Conservation (phyloP, 192 early-diverging fungal species). For the Coemansia sp. region DNA sequence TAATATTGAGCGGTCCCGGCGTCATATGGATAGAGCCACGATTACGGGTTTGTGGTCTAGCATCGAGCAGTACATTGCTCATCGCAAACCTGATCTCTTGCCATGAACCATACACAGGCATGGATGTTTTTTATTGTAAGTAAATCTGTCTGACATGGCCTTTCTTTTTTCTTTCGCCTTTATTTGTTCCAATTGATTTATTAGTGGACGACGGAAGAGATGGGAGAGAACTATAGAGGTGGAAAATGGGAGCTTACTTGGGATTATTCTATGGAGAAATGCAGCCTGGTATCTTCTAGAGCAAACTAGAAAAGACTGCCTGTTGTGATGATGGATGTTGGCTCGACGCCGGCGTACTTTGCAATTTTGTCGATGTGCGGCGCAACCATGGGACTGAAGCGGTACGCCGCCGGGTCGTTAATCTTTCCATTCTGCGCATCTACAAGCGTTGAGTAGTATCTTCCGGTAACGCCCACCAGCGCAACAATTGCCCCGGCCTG, state of each 20-base stretch:
- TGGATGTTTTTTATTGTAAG: too few species aligned
- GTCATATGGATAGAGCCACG: slow-evolving; percentile 50
- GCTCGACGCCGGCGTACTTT: slow-evolving; percentile 12
- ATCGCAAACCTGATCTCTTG: slow-evolving; percentile 42
- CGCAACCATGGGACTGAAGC: slow-evolving; percentile 35
- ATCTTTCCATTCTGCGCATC: slow-evolving; percentile 18
- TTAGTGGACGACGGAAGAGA: too few species aligned
- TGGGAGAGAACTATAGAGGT: too few species aligned
- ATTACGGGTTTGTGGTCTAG: slow-evolving; percentile 42
- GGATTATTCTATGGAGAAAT: too few species aligned
- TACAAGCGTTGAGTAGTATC: slow-evolving; percentile 36
- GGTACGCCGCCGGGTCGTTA: slow-evolving; percentile 40
- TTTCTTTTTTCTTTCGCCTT: too few species aligned
- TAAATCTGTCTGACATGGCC: too few species aligned
- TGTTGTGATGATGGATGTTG: slow-evolving; percentile 24
- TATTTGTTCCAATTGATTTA: too few species aligned
- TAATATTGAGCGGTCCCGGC: slow-evolving; percentile 48
- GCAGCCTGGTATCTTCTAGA: background rate
- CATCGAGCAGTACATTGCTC: slow-evolving; percentile 45
- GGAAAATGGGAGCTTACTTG: too few species aligned
- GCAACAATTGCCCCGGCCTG: slow-evolving; percentile 19
- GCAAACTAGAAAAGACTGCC: slow-evolving; percentile 12
- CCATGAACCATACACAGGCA: background rate
- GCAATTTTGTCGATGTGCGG: slow-evolving; percentile 27
- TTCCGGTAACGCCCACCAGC: slow-evolving; percentile 41